Evolutionary conservation across 495 filamentous ascomycete genomes (phyloP).

Genomic region (Hypoxylon intermedium): DNA sequence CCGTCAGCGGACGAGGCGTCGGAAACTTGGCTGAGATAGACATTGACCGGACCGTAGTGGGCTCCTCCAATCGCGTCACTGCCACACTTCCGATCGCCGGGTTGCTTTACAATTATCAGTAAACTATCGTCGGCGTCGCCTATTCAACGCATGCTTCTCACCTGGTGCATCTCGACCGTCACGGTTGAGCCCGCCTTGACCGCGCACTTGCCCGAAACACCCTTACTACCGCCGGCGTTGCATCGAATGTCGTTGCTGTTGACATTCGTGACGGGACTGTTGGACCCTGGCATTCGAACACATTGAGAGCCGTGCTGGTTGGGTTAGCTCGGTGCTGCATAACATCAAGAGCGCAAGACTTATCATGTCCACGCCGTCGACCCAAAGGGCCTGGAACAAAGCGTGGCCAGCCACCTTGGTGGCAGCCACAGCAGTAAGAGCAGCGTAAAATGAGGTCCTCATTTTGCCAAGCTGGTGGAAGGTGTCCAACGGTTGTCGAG

Average conservation of each 20-base stretch:
- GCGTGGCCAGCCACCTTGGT: slow-evolving; percentile 46
- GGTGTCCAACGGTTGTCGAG: neutral
- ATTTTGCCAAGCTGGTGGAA: slow-evolving; percentile 35
- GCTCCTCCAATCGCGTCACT: slow-evolving; percentile 58
- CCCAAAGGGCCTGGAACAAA: slow-evolving; percentile 49
- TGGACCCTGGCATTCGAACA: slow-evolving; percentile 45
- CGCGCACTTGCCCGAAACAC: slow-evolving; percentile 36
- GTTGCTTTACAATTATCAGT: slow-evolving; percentile 48
- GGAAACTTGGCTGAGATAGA: slow-evolving; percentile 57
- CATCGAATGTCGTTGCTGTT: slow-evolving; percentile 53
- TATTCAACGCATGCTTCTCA: slow-evolving; percentile 18
- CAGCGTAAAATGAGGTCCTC: slow-evolving; percentile 41
- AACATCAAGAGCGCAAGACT: slow-evolving; percentile 19
- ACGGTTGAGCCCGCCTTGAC: slow-evolving; percentile 51
- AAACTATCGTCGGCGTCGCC: slow-evolving; percentile 31
- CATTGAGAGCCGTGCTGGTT: slow-evolving; percentile 39
- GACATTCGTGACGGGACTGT: slow-evolving; percentile 51
- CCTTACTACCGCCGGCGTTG: slow-evolving; percentile 36
- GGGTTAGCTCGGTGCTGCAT: slow-evolving; percentile 14
- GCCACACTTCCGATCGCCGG: slow-evolving; percentile 52
- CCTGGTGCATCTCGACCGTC: slow-evolving; percentile 58
- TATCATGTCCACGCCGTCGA: slow-evolving; percentile 49
- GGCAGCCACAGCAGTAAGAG: slow-evolving; percentile 37
- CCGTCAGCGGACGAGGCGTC: slow-evolving; percentile 51
- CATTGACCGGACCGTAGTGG: slow-evolving; percentile 60